Percentiles rank a stretch among this genome's conserved stretches.
phyloP scores from a whole-genome alignment of 208 protist species.

The Leishmania amazonensis region DNA sequence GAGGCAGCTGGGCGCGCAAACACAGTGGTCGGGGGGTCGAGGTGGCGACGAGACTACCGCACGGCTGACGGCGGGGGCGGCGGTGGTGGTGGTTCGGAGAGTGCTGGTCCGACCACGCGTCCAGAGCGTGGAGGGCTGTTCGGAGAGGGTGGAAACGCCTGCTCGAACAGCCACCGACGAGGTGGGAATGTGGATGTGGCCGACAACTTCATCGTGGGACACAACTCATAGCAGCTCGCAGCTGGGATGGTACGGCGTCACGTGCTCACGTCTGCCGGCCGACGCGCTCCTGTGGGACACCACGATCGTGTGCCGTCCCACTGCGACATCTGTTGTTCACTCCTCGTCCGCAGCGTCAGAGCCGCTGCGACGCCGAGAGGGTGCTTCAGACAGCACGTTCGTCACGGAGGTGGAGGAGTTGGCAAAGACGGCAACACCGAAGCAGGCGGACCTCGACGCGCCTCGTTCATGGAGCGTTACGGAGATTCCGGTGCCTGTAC shows the following conservation, averaged over 20 bases:
- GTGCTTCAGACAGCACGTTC: slow-evolving; percentile 7
- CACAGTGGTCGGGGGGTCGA: slow-evolving; percentile 31
- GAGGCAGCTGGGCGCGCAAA: slow-evolving; percentile 37
- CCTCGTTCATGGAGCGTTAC: slow-evolving; percentile 15
- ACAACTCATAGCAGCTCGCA: neutral
- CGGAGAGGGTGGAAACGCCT: neutral
- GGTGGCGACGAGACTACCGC: neutral
- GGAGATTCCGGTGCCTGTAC: slow-evolving; percentile 29
- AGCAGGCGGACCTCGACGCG: neutral
- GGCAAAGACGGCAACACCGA: neutral
- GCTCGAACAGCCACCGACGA: neutral
- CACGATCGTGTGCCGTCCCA: neutral
- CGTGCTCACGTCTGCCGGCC: neutral
- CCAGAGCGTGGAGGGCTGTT: neutral
- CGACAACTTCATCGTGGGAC: neutral
- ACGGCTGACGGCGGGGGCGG: neutral
- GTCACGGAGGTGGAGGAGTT: slow-evolving; percentile 12
- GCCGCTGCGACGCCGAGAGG: neutral
- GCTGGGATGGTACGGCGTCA: slow-evolving; percentile 13
- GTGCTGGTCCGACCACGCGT: slow-evolving; percentile 18
- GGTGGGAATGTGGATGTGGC: slow-evolving; percentile 26
- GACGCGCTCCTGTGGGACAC: slow-evolving; percentile 28
- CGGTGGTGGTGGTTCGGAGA: slow-evolving; percentile 17
- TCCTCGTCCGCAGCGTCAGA: neutral
- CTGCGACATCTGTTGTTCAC: neutral